Base-by-base conservation (phyloP, 495 filamentous ascomycete genomes). In the Usnea hakonensis region DNA sequence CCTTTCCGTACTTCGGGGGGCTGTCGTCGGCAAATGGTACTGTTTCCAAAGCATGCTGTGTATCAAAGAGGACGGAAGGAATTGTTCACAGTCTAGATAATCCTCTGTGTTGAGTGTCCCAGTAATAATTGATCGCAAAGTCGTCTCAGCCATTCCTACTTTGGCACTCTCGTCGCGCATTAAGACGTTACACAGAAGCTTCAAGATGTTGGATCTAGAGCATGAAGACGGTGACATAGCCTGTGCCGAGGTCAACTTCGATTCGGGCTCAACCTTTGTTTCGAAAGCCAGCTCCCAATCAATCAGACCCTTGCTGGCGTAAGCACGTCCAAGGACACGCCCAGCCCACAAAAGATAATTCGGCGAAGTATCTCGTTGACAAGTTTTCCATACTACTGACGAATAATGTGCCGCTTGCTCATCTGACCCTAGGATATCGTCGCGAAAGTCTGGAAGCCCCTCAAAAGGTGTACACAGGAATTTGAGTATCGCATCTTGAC, bases 261-360 rank as follows among this genome's bases (percentile, higher is more conserved):
- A 21, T 53, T 50, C 52, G 16, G n/a, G 46, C 23, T 54, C 54
- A 5, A 54, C 14, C n/a, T 62, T 36, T 16, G 80, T 83, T 62
- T 89, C 86, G 16, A 77, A 78, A 1, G 84, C 70, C 61, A 88
- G 75, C 43, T 81, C 78, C 55, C 71, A 70, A 36, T 82, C 81
- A 26, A 89, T 79, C 61, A 83, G 75, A 21, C 90, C 90, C 55
- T 85, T 88, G 5, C 87, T 80, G 50, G 88, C 85, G 74, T 91
- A 97, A 1, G 90, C 86, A 66, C 90, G 83, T 23, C 94, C 94
- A 28, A 98, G 78, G 19, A 91, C 87, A 58, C 85, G 82, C 9
- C 87, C 91, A 43, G 88, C 88, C 94, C 94, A 98, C 5, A 89
- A 73, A 16, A 88, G 74, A 70, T 94, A 97, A 26, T 84, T 81